phyloP scores from a whole-genome alignment of 1,284 basidiomycete species.

The Golubevia sp. region DNA sequence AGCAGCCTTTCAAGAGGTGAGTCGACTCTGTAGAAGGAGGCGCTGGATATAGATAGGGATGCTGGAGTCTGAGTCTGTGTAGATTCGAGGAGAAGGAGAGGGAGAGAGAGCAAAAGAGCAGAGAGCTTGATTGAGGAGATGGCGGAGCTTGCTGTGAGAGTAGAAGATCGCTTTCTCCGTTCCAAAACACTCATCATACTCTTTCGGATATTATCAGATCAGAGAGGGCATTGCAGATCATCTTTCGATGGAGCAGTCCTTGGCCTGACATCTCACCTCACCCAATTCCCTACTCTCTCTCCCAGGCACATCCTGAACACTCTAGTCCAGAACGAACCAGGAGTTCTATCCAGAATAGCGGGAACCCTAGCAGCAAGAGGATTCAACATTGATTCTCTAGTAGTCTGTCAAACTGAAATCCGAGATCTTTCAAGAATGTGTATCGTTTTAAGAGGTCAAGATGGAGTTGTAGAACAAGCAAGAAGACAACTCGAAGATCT shows the following conservation, averaged over 20 bases:
- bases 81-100: too few relatives aligned
- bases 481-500: slow-evolving; percentile 90
- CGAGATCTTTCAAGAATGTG: slow-evolving; percentile 97
- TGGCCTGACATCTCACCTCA: slow-evolving; percentile 39
- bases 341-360: slow-evolving; percentile 94
- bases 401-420: slow-evolving; percentile 97
- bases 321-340: slow-evolving; percentile 98
- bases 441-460: slow-evolving; percentile 93
- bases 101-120: too few relatives aligned
- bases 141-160: too few relatives aligned
- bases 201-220: too few relatives aligned
- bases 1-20: slow-evolving; percentile 92
- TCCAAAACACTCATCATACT: too few relatives aligned
- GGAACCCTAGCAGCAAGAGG: slow-evolving; percentile 95
- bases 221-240: too few relatives aligned
- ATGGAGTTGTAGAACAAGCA: slow-evolving; percentile 96
- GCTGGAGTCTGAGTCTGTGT: too few relatives aligned
- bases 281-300: slow-evolving; percentile 26
- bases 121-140: too few relatives aligned
- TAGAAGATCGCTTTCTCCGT: too few relatives aligned
- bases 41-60: not conserved
- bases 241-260: too few relatives aligned
- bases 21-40: slow-evolving; percentile 38
- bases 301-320: slow-evolving; percentile 92
- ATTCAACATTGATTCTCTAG: slow-evolving; percentile 97